Evolutionary conservation across 306 rosid genomes (phyloP), one percentile per base, ranked within the genome.

Genomic region (Prinsepia uniflora): DNA sequence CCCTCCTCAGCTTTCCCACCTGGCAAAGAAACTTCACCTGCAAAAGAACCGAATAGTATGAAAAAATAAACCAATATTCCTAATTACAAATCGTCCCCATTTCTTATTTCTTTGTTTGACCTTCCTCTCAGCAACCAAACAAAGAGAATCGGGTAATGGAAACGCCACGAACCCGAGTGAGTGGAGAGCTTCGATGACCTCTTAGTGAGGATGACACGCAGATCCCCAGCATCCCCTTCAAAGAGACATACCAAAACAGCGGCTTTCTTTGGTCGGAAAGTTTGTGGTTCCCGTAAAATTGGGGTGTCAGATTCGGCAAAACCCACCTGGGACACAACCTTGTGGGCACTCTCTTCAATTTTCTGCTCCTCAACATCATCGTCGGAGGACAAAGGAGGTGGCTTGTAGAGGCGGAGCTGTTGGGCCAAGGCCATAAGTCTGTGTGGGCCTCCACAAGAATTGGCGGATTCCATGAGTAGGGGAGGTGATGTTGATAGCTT

Each of bases 1-100:
- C 96, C 96, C 75, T 90, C 96, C 54, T 94, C 97, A 14, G 82
- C 85, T 75, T 94, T 94, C 76, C 98, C 98, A 72, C 98, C 98
- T 0, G 98, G 98, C 87, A 94, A 86, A 14, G 98, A 78, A 73
- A 94, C 85, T 78, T 94, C 98, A 74, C 97, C 98, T 94, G 88
- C 75, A 81, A 44, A 36, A 56, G 52, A 69, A 63, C 52, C 4
- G 36, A 30, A 30, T 30, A 30, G 4, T 30, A 30, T 30, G 36
- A 48, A 64, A 65, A 46, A 44, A 22, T 0, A 19, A 20, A 45
- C 22, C 17, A 72, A 44, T 20, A 22, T 60, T 42, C 53, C 12
- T 14, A 11, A 42, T 58, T 52, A 10, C 40, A 57, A 43, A 63
- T 41, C 10, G 11, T n/a, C 46, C 40, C 41, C 41, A 43, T 20